These are phyloP conservation scores for Kwoniella pini DNA, from an alignment of 768 basidiomycete genomes.

Conservation along the genomic window DNA sequence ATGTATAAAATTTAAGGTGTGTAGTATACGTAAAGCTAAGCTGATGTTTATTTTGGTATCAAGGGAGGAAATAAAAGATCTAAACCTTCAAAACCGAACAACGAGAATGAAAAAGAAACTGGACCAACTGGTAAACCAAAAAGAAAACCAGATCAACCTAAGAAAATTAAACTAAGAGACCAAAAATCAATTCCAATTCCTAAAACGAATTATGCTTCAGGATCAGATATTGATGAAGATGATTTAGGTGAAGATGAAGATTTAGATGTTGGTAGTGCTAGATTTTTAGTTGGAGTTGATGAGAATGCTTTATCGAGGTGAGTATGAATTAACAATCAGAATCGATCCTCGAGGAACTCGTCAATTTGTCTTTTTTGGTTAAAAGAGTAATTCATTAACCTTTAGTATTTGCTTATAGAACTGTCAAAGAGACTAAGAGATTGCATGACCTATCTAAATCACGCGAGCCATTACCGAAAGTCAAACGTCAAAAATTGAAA, in stretches of 20 bases:
- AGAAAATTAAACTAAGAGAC: slow-evolving; percentile 52
- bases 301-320: slow-evolving; percentile 78
- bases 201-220: slow-evolving; percentile 32
- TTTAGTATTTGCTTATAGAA: slow-evolving; percentile 60
- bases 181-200: slow-evolving; percentile 52
- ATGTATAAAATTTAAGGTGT: no score
- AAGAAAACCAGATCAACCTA: slow-evolving; percentile 43
- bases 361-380: not conserved
- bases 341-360: not conserved
- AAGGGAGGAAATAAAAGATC: slow-evolving; percentile 11
- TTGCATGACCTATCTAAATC: slow-evolving; percentile 66
- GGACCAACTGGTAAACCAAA: slow-evolving; percentile 44
- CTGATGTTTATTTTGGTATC: not conserved
- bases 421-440: slow-evolving; percentile 76
- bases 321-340: slow-evolving; percentile 36
- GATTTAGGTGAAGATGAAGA: slow-evolving; percentile 65
- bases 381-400: slow-evolving; percentile 15
- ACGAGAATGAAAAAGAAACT: slow-evolving; percentile 16
- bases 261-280: slow-evolving; percentile 62
- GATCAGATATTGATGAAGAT: slow-evolving; percentile 59
- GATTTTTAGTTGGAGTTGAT: slow-evolving; percentile 75
- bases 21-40: no score
- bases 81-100: slow-evolving; percentile 11
- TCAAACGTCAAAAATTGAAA: slow-evolving; percentile 57
- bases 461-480: slow-evolving; percentile 57